These are phyloP conservation scores for Linnemannia schmuckeri DNA, from an alignment of 192 early-diverging fungal species.

Conservation along the genomic window DNA sequence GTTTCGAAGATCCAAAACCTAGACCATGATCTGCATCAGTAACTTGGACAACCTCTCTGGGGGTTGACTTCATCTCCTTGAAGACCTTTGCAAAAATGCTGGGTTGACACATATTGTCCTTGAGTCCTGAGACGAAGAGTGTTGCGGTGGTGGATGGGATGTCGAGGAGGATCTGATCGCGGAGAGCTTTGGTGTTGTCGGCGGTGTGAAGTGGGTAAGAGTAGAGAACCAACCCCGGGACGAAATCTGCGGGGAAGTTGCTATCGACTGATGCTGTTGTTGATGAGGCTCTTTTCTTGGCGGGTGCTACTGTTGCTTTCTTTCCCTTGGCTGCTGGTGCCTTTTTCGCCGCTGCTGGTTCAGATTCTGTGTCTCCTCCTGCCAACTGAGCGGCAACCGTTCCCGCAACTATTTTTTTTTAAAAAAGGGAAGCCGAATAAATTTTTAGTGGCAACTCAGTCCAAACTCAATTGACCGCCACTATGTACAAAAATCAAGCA, in stretches of 20 bases:
- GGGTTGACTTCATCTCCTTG: constrained; percentile 31
- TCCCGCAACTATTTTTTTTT: constrained; percentile 28
- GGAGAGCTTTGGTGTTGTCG: constrained; percentile 39
- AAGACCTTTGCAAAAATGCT: constrained; percentile 33
- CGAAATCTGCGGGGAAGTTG: constrained; percentile 15
- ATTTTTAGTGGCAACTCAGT: constrained; percentile 21
- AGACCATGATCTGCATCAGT: constrained; percentile 40
- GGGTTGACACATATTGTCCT: constrained; percentile 47
- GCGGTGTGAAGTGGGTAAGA: constrained; percentile 45
- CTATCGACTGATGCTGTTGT: not conserved
- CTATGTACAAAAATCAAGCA: not conserved
- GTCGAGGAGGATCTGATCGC: constrained; percentile 42
- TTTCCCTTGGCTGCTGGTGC: not conserved
- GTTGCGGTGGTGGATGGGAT: constrained; percentile 27
- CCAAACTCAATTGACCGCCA: not conserved
- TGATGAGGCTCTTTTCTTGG: not conserved
- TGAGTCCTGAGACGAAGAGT: constrained; percentile 42
- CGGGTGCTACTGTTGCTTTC: not conserved
- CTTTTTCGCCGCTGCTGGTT: not conserved
- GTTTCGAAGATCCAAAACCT: constrained; percentile 41
- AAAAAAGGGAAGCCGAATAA: not conserved
- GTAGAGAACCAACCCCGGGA: constrained; percentile 24
- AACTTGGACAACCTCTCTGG: constrained; percentile 31
- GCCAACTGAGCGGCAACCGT: constrained; percentile 29
- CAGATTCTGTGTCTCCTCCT: not conserved